These are phyloP conservation scores for Talaromyces sp. DNA, from an alignment of 2,329 filamentous ascomycete species.

Conservation along the genomic window DNA sequence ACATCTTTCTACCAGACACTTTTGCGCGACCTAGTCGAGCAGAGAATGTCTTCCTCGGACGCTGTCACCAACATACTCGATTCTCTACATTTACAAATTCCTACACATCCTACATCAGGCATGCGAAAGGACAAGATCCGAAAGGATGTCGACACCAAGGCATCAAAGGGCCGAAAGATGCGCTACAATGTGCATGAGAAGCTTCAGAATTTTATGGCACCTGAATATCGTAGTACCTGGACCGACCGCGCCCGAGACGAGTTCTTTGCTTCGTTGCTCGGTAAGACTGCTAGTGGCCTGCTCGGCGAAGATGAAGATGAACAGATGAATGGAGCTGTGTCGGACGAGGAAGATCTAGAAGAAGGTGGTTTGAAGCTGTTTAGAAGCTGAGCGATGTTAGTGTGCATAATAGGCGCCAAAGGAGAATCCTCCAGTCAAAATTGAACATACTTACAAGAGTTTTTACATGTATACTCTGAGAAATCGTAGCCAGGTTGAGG, in stretches of 20 bases:
- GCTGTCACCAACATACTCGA: constrained; percentile 46
- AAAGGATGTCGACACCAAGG: constrained; percentile 85
- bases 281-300: constrained; percentile 59
- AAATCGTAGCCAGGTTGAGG: neutral
- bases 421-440: neutral
- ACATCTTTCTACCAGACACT: constrained; percentile 91
- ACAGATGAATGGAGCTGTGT: constrained; percentile 34
- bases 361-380: constrained; percentile 36
- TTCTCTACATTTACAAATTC: constrained; percentile 34
- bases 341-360: constrained; percentile 31
- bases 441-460: neutral
- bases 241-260: constrained; percentile 72
- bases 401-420: neutral
- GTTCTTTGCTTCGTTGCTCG: constrained; percentile 72
- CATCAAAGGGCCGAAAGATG: constrained; percentile 92
- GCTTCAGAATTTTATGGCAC: constrained; percentile 95
- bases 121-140: constrained; percentile 63
- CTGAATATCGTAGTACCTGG: constrained; percentile 78
- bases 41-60: constrained; percentile 66
- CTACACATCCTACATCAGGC: constrained; percentile 40
- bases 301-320: constrained; percentile 59
- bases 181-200: constrained; percentile 95
- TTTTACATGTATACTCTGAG: neutral
- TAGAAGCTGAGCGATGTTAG: constrained; percentile 18
- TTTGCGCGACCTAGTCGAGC: constrained; percentile 88